A percentile compares a stretch with the other conserved stretches of the same genome.
Evolutionary conservation across 1,139 yeast genomes (phyloP).

Genomic region (Debaryomyces fabryi): DNA sequence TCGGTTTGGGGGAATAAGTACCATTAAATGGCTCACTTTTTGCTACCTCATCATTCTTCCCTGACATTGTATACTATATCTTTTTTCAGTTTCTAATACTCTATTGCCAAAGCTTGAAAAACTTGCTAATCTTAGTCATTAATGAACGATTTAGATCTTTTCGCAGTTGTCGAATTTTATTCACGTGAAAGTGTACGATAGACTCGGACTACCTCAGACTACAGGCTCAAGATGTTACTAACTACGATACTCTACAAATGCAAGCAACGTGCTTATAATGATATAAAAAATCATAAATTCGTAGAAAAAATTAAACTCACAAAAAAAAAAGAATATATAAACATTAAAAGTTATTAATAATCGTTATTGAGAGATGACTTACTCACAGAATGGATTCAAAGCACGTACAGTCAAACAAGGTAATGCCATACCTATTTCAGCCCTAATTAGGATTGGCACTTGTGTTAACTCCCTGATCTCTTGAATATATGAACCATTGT

Average conservation of each 20-base stretch:
- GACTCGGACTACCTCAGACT: not conserved
- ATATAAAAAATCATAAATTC: slow-evolving; percentile 6
- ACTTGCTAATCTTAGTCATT: not conserved
- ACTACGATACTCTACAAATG: not conserved
- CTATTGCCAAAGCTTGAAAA: slow-evolving; percentile 1
- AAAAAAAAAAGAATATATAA: not conserved
- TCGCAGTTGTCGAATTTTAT: slow-evolving; percentile 7
- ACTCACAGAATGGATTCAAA: slow-evolving; percentile 72
- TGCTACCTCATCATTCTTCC: slow-evolving; percentile 3
- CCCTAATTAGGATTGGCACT: slow-evolving; percentile 84
- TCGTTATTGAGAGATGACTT: not conserved
- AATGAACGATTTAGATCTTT: slow-evolving; percentile 5
- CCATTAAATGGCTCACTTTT: slow-evolving; percentile 18
- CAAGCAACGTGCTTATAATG: not conserved
- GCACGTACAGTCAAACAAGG: slow-evolving; percentile 95
- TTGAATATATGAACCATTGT: slow-evolving; percentile 68
- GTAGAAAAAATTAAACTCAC: slow-evolving; percentile 7
- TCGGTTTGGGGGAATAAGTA: slow-evolving; percentile 24
- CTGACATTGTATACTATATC: not conserved
- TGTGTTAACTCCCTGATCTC: slow-evolving; percentile 76
- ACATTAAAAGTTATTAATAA: not conserved
- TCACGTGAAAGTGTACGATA: slow-evolving; percentile 3
- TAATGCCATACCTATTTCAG: slow-evolving; percentile 92
- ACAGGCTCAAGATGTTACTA: not conserved
- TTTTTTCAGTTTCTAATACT: not conserved